Percentiles rank a stretch among this genome's conserved stretches.
Conservation (phyloP, 768 basidiomycete genomes). For the Coprinopsis marcescibilis region DNA sequence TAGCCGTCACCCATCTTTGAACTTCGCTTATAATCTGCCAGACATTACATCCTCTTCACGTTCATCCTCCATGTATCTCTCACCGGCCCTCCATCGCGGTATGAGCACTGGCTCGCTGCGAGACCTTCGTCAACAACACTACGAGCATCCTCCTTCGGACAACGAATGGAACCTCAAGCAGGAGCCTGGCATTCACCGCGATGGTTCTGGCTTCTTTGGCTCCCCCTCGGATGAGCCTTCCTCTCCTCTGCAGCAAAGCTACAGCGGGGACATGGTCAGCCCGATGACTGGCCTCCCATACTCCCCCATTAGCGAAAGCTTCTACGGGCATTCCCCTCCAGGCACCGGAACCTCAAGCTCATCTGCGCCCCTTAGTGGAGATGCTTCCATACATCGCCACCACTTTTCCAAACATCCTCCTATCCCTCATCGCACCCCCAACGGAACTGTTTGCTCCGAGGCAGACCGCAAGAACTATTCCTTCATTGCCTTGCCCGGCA, state of each 20-base stretch:
- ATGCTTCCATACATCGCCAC: conserved; percentile 19
- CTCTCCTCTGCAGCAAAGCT: conserved; percentile 51
- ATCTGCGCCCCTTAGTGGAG: conserved; percentile 30
- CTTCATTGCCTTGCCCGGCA: conserved; percentile 77
- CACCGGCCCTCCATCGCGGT: conserved; percentile 40
- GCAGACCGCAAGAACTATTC: conserved; percentile 65
- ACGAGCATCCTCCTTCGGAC: conserved; percentile 27
- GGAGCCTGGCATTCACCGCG: conserved; percentile 27
- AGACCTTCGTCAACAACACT: conserved; percentile 35
- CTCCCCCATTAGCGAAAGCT: conserved; percentile 40
- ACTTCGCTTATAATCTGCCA: conserved; percentile 33
- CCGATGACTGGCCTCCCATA: conserved; percentile 37
- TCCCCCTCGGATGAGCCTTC: conserved; percentile 40
- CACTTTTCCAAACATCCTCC: conserved; percentile 22
- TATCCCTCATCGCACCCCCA: conserved; percentile 26
- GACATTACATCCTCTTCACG: conserved; percentile 26
- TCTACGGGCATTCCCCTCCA: conserved; percentile 58
- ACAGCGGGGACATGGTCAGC: conserved; percentile 35
- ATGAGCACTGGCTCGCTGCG: conserved; percentile 40
- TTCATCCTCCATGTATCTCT: conserved; percentile 30
- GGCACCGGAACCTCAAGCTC: conserved; percentile 54
- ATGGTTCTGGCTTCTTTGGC: conserved; percentile 23
- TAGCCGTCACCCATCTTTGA: conserved; percentile 27
- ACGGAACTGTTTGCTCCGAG: conserved; percentile 23
- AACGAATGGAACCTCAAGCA: conserved; percentile 37